These are phyloP conservation scores for Aureobasidium pullulans DNA, from an alignment of 2,329 filamentous ascomycete genomes.

Conservation along the genomic window DNA sequence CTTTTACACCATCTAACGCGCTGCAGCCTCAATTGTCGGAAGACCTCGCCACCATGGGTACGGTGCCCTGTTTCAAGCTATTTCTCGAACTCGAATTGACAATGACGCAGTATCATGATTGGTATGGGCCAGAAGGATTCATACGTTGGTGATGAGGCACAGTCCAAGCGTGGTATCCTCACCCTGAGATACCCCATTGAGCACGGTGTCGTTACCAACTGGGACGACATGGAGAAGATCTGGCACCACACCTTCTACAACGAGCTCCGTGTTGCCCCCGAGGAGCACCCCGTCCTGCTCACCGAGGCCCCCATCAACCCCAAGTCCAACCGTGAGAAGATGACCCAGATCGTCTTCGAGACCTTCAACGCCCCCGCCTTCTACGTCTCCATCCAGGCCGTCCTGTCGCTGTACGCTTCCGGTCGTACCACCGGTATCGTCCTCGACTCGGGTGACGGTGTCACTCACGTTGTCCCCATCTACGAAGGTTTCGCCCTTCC, in stretches of 20 bases:
- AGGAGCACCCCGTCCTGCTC: constrained; percentile 99
- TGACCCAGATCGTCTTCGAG: constrained; percentile 99
- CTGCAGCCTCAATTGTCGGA: constrained; percentile 92
- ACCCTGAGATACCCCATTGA: constrained; percentile 99
- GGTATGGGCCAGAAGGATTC: constrained; percentile 99
- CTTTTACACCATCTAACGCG: constrained; percentile 21
- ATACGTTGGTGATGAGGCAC: constrained; percentile 99
- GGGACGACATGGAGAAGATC: constrained; percentile 99
- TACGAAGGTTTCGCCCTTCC: constrained; percentile 99
- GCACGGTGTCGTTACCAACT: constrained; percentile 99
- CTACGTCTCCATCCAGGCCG: constrained; percentile 99
- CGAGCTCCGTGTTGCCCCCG: constrained; percentile 98
- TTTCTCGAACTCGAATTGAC: constrained; percentile 14
- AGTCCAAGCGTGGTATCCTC: constrained; percentile 99
- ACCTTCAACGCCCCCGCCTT: constrained; percentile 99
- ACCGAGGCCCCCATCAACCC: constrained; percentile 99
- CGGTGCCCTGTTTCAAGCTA: constrained; percentile 31
- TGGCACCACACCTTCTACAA: constrained; percentile 99
- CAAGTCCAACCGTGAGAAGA: constrained; percentile 99
- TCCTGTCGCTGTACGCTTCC: constrained; percentile 97
- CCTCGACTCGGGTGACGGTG: constrained; percentile 99
- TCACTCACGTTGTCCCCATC: constrained; percentile 99
- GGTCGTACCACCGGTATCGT: constrained; percentile 99
- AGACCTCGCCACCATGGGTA: constrained; percentile 99
- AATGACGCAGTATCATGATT: constrained; percentile 86